These are phyloP conservation scores for Aureobasidium sp. DNA, from an alignment of 2,329 filamentous ascomycete species.

Conservation along the genomic window DNA sequence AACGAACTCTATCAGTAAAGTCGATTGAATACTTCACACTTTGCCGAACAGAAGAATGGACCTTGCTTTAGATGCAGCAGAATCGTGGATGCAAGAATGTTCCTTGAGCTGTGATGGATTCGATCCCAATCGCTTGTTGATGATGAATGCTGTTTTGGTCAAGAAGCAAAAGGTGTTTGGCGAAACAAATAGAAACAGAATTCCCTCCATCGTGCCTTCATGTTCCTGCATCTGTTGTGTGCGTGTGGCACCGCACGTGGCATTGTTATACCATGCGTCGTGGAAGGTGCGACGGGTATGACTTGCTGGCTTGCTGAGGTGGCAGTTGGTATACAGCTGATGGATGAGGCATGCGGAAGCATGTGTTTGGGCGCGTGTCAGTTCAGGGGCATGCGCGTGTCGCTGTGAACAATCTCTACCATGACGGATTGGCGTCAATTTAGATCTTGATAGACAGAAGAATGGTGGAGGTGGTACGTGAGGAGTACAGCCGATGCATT, in stretches of 20 bases:
- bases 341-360: neutral
- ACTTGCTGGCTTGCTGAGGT: neutral
- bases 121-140: neutral
- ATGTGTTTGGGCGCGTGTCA: neutral
- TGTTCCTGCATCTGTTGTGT: neutral
- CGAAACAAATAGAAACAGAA: neutral
- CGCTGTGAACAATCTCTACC: neutral
- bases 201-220: neutral
- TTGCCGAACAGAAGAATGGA: neutral
- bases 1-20: neutral
- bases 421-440: neutral
- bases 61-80: no score
- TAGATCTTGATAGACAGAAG: neutral
- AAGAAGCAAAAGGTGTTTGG: neutral
- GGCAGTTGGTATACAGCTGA: neutral
- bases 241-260: conserved; percentile 3
- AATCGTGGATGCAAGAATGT: neutral
- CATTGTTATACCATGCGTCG: neutral
- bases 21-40: neutral
- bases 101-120: neutral
- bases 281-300: neutral
- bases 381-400: neutral
- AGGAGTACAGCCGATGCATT: neutral
- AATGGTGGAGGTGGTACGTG: neutral
- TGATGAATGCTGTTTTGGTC: neutral